Conservation (phyloP, 331 rosid species). For the Pyracantha coccinea region DNA sequence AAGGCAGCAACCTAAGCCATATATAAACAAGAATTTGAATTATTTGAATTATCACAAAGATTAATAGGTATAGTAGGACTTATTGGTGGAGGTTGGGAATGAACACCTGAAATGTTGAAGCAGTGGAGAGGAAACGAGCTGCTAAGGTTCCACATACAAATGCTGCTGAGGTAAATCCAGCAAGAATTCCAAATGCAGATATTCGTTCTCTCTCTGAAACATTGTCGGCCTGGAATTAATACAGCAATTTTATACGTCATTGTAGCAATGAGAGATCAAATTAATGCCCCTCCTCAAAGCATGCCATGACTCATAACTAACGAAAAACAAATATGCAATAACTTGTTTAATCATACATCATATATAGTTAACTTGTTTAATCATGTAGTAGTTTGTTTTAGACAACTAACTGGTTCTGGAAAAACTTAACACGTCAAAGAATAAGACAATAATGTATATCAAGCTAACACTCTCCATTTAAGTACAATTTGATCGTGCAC, state of each 20-base stretch:
- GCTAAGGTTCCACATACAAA: constrained; percentile 66
- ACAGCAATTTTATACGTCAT: not conserved
- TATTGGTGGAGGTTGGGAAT: not conserved
- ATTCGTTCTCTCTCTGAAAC: constrained; percentile 44
- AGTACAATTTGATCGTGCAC: not conserved
- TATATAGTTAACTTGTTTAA: not conserved
- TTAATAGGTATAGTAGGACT: not conserved
- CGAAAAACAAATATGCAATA: not conserved
- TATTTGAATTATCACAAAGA: not conserved
- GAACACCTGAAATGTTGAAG: constrained; percentile 51
- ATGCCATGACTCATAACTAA: not conserved
- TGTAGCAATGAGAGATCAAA: not conserved
- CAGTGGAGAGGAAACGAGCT: constrained; percentile 67
- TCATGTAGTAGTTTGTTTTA: not conserved
- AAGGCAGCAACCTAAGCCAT: constrained; percentile 56
- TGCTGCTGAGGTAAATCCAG: constrained; percentile 60
- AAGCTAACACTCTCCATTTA: too few relatives aligned
- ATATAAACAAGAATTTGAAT: not conserved
- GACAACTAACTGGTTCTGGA: not conserved
- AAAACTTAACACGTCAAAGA: not conserved
- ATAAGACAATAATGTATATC: too few relatives aligned
- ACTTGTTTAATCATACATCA: not conserved
- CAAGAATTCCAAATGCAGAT: constrained; percentile 65
- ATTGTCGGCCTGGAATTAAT: constrained; percentile 51
- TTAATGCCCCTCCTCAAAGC: not conserved